These are phyloP conservation scores for Umbellularia californica DNA, from an alignment of 164 flowering plant genomes.

Conservation along the genomic window DNA sequence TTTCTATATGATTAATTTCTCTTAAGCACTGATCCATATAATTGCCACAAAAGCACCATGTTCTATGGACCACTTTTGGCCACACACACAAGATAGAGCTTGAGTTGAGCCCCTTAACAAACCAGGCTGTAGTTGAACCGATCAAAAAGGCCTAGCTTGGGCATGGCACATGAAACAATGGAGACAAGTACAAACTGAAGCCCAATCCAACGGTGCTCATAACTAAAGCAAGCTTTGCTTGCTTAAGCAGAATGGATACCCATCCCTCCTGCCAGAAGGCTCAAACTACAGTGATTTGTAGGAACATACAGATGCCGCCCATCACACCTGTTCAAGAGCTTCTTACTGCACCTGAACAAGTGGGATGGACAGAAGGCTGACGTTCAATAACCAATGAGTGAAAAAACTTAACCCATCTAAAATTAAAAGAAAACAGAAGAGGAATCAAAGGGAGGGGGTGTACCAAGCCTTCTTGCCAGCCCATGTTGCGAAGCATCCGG, in stretches of 20 bases:
- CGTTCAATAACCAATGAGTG: neutral
- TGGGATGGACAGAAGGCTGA: neutral
- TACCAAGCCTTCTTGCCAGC: slow-evolving; percentile 99
- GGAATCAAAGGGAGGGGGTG: slow-evolving; percentile 13
- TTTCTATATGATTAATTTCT: too few species aligned
- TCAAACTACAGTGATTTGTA: neutral
- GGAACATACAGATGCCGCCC: neutral
- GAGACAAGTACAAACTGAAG: too few species aligned
- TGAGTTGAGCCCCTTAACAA: too few species aligned
- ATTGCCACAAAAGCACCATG: too few species aligned
- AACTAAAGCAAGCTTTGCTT: too few species aligned
- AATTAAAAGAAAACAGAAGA: neutral
- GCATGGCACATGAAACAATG: too few species aligned
- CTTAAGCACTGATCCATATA: too few species aligned
- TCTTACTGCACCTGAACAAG: neutral
- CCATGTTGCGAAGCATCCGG: slow-evolving; percentile 97
- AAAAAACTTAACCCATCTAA: neutral
- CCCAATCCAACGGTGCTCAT: too few species aligned
- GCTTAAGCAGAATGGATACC: neutral
- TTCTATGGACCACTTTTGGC: too few species aligned
- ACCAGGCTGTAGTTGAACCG: too few species aligned
- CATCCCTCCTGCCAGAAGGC: neutral
- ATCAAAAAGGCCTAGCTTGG: too few species aligned
- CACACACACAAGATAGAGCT: too few species aligned
- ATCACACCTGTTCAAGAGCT: neutral